Base-by-base conservation (phyloP, 2,329 filamentous ascomycete species). In the Pseudodiploospora longispora region DNA sequence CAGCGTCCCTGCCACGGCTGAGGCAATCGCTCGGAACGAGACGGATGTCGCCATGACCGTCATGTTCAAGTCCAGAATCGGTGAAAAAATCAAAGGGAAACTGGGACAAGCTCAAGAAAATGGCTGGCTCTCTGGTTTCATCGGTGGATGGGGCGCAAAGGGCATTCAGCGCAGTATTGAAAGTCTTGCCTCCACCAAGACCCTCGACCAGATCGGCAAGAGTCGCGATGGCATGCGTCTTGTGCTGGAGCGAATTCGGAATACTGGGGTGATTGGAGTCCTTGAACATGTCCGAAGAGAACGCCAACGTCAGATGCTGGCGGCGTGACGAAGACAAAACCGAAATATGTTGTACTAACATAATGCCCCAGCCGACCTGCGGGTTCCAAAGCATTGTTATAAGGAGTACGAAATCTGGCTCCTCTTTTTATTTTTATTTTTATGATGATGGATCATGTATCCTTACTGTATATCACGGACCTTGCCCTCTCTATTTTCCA, bases 181-280 rank as follows among this genome's bases (percentile, higher is more conserved):
- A 67, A 76, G 77, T 43, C 82, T 91, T 48, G 85, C 85, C 8
- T 80, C 86, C 34, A 83, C 81, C 57, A 84, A 87, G 59, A 88
- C 87, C 5, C 78, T 83, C 52, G 83, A 85, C 55, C 85, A 87
- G 59, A 75, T 91, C 55, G 81, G 83, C 41, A 90, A 90, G 68
- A 87, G 85, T 53, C 80, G 84, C 40, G 84, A 90, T 60, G 87
- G 87, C 40, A 91, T 93, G 87, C 81, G 78, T 45, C 78, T 90
- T 33, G 86, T 93, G 6, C 71, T 93, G 27, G 84, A 89, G 63
- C 72, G 86, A 39, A 66, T 81, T 42, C 71, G 77, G 39, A 75
- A 76, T 60, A 76, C 71, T 35, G 74, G 76, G 30, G 70, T 79
- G 45, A 74, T 79, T 44, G 73, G 74, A 34, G 75, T 80, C 30